Base-by-base conservation (phyloP, 225 moss, liverwort and hornwort genomes). In the Bryoerythrophyllum caledonicum region DNA sequence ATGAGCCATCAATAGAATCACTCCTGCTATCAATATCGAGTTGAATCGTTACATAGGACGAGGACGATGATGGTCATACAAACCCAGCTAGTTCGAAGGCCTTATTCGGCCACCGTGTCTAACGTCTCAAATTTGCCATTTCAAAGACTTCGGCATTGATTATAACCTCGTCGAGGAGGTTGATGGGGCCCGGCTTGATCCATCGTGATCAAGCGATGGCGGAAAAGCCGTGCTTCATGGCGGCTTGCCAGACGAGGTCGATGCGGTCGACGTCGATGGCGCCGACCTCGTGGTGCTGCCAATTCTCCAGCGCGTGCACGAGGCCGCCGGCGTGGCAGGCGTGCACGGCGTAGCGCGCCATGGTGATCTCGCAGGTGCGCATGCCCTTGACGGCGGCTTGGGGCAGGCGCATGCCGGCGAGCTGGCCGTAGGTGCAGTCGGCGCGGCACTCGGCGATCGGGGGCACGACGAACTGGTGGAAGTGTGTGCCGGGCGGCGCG, bases 391-490 rank as follows among this genome's bases (percentile, higher is more conserved):
- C 84, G 0, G 71, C 85, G 4, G 79, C 73, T 2, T 51, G 79
- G 0, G 96, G 96, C 63, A 96, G 59, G 54, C 49, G 74, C 90
- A 96, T 92, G 60, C 87, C 93, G 0, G 96, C 93, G 4, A 93
- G 82, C 17, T 55, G 77, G 7, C 96, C 96, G 6, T 96, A 96
- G 0, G 87, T 93, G 74, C 96, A 96, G 10, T 96, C 96, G 56
- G 72, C 83, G 9, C 93, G 87, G 6, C 38, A 61, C 76, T 92
- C 85, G 0, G 74, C 16, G 0, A 96, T 82, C 4, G 75, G 81
- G 16, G 96, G 94, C 0, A 96, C 93, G 48, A 96, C 96, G 63
- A 96, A 96, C 48, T 96, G 93, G 80, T 96, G 96, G 78, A 93
- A 93, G 76, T 96, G 92, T 0, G 96, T 90, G 44, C 92, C 90